Percentiles rank a stretch among this genome's conserved stretches.
Conservation (phyloP, 2,329 filamentous ascomycete species). For the Aspergillus puulaauensis region DNA sequence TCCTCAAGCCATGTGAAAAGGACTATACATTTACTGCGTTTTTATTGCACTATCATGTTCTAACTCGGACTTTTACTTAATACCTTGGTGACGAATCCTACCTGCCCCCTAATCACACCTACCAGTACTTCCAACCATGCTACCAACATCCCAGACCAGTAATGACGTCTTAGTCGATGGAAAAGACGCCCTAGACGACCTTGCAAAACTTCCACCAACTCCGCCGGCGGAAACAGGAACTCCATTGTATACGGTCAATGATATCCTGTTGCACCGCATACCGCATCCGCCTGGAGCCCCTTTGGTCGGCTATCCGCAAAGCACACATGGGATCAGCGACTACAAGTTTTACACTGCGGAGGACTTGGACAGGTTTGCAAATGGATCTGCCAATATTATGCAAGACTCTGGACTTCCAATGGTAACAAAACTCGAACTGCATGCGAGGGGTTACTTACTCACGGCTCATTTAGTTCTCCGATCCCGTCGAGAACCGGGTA, state of each 20-base stretch:
- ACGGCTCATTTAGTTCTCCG: not conserved
- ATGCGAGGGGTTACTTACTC: not conserved
- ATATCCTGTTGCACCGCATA: conserved; percentile 10
- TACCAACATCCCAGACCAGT: not conserved
- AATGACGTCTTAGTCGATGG: not conserved
- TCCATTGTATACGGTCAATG: conserved; percentile 6
- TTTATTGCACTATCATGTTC: not conserved
- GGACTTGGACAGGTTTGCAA: conserved; percentile 11
- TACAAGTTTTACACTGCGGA: conserved; percentile 12
- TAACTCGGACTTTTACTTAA: not conserved
- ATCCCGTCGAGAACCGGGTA: conserved; percentile 24
- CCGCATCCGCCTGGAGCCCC: conserved; percentile 4
- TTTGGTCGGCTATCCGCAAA: conserved; percentile 13
- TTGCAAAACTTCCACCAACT: conserved; percentile 4
- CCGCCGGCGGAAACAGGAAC: conserved; percentile 9
- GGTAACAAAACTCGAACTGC: not conserved
- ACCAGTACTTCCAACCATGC: not conserved
- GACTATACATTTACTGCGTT: not conserved
- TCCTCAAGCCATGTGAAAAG: not conserved
- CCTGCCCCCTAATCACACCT: not conserved
- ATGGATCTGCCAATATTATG: conserved; percentile 4
- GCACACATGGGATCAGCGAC: conserved; percentile 10
- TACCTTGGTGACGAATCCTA: not conserved
- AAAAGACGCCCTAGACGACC: not conserved
- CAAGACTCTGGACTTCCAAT: conserved; percentile 3